Percentiles rank a stretch among this genome's conserved stretches.
Evolutionary conservation across 73 alveolate genomes (phyloP).

Genomic region (Breviolum minutum): DNA sequence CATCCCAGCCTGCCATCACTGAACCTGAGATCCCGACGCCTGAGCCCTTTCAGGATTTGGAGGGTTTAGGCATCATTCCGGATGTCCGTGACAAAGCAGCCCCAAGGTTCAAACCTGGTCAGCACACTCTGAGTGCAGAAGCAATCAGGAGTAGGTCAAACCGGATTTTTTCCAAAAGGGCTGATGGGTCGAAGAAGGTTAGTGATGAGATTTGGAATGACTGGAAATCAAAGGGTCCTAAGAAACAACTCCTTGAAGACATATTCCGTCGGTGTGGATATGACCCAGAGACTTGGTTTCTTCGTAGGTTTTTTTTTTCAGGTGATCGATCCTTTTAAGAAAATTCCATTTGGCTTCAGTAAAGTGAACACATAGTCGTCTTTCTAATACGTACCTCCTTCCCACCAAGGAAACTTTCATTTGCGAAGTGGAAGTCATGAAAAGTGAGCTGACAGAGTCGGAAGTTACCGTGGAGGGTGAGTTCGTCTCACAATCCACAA

Average conservation of each 20-base stretch:
- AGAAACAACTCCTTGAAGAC: neutral
- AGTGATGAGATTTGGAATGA: neutral
- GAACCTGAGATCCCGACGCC: neutral
- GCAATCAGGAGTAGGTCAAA: neutral
- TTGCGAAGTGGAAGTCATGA: conserved; percentile 28
- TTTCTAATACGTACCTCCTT: neutral
- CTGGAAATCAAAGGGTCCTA: neutral
- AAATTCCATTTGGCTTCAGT: too few relatives aligned
- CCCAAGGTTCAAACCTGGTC: neutral
- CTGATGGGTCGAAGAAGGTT: neutral
- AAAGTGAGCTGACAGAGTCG: neutral
- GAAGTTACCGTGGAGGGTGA: conserved; percentile 15
- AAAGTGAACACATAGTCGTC: too few relatives aligned
- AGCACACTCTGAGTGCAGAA: neutral
- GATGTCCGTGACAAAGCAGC: neutral
- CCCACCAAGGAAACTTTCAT: conserved; percentile 18
- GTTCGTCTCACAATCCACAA: neutral
- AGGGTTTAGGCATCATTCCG: neutral
- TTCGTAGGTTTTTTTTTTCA: neutral
- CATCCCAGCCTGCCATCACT: neutral
- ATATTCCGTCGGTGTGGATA: neutral
- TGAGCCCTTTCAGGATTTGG: neutral
- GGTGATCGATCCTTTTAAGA: neutral
- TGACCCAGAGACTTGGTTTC: neutral
- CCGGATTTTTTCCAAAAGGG: neutral